Conservation (phyloP, 495 filamentous ascomycete species). For the Astrothelium macrocarpum region DNA sequence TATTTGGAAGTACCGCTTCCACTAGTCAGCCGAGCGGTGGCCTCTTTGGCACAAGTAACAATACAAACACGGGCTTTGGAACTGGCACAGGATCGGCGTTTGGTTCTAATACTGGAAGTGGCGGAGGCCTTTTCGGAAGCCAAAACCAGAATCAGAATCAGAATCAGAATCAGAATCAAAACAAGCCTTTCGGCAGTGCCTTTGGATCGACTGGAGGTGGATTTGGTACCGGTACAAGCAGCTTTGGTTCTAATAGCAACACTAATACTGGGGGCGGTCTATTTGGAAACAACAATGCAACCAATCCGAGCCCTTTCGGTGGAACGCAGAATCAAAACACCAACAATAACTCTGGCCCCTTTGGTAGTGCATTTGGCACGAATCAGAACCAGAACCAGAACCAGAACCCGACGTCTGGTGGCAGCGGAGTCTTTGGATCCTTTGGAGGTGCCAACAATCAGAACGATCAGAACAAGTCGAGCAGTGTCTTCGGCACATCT, state of each 20-base stretch:
- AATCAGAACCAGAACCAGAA: slow-evolving; percentile 30
- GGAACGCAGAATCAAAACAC: slow-evolving; percentile 27
- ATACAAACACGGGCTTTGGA: slow-evolving; percentile 26
- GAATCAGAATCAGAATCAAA: slow-evolving; percentile 22
- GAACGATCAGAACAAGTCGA: slow-evolving; percentile 47
- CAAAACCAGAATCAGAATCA: slow-evolving; percentile 19
- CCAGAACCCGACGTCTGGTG: slow-evolving; percentile 25
- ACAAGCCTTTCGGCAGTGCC: slow-evolving; percentile 26
- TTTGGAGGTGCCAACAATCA: slow-evolving; percentile 31
- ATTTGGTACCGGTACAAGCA: slow-evolving; percentile 9
- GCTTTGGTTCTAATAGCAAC: slow-evolving; percentile 15
- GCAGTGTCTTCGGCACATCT: slow-evolving; percentile 51
- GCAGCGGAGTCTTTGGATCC: slow-evolving; percentile 14
- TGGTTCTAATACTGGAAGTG: slow-evolving; percentile 31
- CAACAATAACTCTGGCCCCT: slow-evolving; percentile 9
- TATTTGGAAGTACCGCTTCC: slow-evolving; percentile 18
- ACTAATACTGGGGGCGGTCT: slow-evolving; percentile 29
- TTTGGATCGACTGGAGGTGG: slow-evolving; percentile 15
- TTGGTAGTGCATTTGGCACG: not conserved
- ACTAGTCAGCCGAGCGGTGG: slow-evolving; percentile 12
- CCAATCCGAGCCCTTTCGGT: slow-evolving; percentile 37
- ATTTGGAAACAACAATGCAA: slow-evolving; percentile 15
- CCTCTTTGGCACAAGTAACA: slow-evolving; percentile 21
- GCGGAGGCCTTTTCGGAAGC: slow-evolving; percentile 20
- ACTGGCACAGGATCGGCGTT: slow-evolving; percentile 7